Percentiles rank a stretch among this genome's conserved stretches.
phyloP scores from a whole-genome alignment of 2,329 filamentous ascomycete species.

The Mollisia scopiformis region DNA sequence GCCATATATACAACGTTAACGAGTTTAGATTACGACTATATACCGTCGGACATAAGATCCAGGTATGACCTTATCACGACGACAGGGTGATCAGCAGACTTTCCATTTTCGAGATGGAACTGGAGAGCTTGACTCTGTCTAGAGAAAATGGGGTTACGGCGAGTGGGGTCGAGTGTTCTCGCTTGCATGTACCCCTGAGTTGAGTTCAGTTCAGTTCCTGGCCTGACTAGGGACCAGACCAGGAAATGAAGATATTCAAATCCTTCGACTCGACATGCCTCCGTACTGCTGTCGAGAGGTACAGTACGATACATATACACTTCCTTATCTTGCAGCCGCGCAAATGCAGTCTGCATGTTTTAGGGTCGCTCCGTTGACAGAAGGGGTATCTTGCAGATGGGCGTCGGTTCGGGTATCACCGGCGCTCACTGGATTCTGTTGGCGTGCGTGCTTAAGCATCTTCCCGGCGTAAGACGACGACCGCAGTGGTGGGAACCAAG shows the following conservation, averaged over 20 bases:
- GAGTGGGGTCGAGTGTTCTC: background rate
- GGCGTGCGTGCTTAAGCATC: background rate
- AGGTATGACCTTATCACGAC: background rate
- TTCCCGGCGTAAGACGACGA: background rate
- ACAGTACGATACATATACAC: too few species aligned
- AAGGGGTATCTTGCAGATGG: background rate
- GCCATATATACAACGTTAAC: background rate
- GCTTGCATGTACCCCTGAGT: background rate
- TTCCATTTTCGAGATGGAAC: background rate
- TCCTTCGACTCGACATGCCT: background rate
- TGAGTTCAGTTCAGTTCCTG: too few species aligned
- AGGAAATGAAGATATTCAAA: background rate
- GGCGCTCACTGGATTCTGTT: background rate
- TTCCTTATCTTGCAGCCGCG: background rate
- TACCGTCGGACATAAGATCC: background rate
- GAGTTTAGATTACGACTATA: background rate
- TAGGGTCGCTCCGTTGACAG: background rate
- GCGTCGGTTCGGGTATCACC: background rate
- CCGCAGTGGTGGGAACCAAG: constrained; percentile 2
- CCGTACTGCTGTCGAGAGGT: too few species aligned
- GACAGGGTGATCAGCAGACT: background rate
- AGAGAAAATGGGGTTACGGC: background rate
- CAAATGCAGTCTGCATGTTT: background rate
- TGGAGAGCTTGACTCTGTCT: background rate
- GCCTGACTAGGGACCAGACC: too few species aligned